Base-by-base conservation (phyloP, 2,329 filamentous ascomycete species). In the Pseudomassariella vexata region DNA sequence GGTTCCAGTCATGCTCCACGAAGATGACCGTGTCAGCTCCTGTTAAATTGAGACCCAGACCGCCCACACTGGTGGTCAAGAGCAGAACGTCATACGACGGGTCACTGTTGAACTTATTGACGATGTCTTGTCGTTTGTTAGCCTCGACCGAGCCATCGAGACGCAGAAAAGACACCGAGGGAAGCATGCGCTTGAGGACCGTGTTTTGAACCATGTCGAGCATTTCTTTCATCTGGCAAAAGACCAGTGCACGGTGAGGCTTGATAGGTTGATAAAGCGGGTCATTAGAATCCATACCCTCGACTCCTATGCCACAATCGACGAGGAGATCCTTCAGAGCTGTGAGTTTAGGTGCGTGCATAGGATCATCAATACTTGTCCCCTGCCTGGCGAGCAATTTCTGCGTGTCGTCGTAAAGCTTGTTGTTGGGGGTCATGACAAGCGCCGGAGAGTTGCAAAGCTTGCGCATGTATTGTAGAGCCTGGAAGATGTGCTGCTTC, bases 161-260 rank as follows among this genome's bases (percentile, higher is more conserved):
- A n/a, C 94, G 85, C 36, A 96, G 76, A 54, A 83, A 95, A 22
- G 94, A 92, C 5, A 95, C 89, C 0, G 82, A 85, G 1, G 92
- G 92, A n/a, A 98, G 73, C 62, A 96, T 73, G 50, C 84, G 83
- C 57, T 86, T 87, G 23, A 98, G 65, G 1, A 98, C 92, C 36
- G 90, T 89, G 48, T 84, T 87, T 55, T 96, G 89, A 3, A 98
- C 94, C 77, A 98, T 96, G 58, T 98, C 92, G 16, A 98, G 73
- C 94, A 98, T 98, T 59, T 98, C 92, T 63, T 98, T 98, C 87
- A 98, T 95, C 57, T 98, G 92, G 51, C 92, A 98, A 70, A 98
- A 98, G 45, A 98, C 84, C 18, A 98, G 76, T 1, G 92, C 94
- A 26, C 92, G 85, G 55, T 98, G 92, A 19, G 90, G 92, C 40